These are phyloP conservation scores for Kregervanrija pseudodelftensis DNA, from an alignment of 805 yeast genomes.

Conservation along the genomic window DNA sequence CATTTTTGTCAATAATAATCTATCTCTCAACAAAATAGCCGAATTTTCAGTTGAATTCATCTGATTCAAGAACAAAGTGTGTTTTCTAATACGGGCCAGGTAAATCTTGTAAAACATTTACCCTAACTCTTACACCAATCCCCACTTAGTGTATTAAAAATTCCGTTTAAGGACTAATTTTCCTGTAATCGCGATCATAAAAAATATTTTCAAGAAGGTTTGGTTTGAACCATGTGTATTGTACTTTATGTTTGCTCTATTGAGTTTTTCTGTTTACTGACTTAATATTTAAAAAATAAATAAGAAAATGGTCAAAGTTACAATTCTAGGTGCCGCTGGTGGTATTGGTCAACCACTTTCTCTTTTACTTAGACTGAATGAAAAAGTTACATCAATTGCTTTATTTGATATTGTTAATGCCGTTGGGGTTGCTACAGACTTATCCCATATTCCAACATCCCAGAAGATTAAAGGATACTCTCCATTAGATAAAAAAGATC, in stretches of 20 bases:
- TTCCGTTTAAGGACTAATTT: too few species aligned
- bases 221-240: background rate
- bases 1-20: too few species aligned
- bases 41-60: too few species aligned
- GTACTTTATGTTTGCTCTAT: background rate
- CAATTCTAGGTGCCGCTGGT: slow-evolving; percentile 88
- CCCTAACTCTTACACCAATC: too few species aligned
- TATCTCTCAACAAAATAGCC: too few species aligned
- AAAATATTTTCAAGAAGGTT: too few species aligned
- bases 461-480: slow-evolving; percentile 19
- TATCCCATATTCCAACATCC: slow-evolving; percentile 59
- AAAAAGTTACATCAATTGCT: slow-evolving; percentile 57
- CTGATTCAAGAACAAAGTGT: too few species aligned
- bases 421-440: slow-evolving; percentile 85
- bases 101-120: too few species aligned
- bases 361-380: slow-evolving; percentile 65
- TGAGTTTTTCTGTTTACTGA: background rate
- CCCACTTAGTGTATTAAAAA: too few species aligned
- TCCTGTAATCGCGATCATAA: too few species aligned
- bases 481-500: slow-evolving; percentile 23
- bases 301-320: slow-evolving; percentile 40
- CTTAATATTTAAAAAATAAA: background rate
- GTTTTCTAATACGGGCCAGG: too few species aligned
- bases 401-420: slow-evolving; percentile 80
- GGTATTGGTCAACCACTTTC: slow-evolving; percentile 95